Percentiles rank a stretch among this genome's conserved stretches.
Conservation (phyloP, 768 basidiomycete species). For the Serendipita sp. region DNA sequence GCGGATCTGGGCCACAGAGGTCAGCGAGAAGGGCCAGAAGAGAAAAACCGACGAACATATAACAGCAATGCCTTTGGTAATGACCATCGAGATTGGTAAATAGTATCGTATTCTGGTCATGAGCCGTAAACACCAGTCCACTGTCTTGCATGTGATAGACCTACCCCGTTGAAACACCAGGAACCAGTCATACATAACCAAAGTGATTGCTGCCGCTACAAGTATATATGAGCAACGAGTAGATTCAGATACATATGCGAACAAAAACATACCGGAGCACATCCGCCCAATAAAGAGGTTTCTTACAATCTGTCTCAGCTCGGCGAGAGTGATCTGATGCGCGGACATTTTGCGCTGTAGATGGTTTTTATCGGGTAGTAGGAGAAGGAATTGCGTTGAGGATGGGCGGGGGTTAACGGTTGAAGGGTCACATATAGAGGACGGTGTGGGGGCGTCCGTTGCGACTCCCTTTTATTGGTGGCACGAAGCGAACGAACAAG, state of each 20-base stretch:
- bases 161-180: not conserved
- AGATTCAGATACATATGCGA: conserved; percentile 18
- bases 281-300: not conserved
- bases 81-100: conserved; percentile 2
- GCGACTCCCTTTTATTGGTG: too few species aligned
- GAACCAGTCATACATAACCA: conserved; percentile 1
- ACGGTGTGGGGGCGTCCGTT: too few species aligned
- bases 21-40: not conserved
- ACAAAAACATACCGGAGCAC: conserved; percentile 27
- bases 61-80: not conserved
- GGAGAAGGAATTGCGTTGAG: too few species aligned
- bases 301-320: not conserved
- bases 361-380: too few species aligned
- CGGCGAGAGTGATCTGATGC: not conserved
- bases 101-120: not conserved
- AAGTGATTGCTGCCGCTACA: conserved; percentile 1
- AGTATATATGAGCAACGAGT: conserved; percentile 19
- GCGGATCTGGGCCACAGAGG: not conserved
- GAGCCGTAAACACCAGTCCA: not conserved
- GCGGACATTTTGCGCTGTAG: not conserved
- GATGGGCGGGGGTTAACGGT: too few species aligned
- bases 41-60: not conserved
- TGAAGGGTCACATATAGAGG: too few species aligned
- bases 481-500: too few species aligned
- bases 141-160: not conserved